Evolutionary conservation across 345 rosid genomes (phyloP).

Genomic region (Gossypium longicalyx): DNA sequence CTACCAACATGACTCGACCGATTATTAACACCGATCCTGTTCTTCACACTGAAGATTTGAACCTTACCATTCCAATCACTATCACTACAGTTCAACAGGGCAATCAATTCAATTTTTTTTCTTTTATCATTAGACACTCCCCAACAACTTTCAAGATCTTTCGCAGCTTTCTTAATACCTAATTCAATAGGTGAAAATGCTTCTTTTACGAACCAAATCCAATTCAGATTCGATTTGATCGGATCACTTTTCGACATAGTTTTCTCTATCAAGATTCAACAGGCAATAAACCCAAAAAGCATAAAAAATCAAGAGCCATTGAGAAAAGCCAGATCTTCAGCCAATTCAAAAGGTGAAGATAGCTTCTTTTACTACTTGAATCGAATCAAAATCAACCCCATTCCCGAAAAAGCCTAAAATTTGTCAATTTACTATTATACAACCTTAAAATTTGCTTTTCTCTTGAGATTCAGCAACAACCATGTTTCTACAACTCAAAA

Average conservation of each 20-base stretch:
- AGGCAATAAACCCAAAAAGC: background rate
- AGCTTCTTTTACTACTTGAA: conserved; percentile 68
- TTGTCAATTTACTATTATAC: background rate
- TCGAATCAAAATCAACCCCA: conserved; percentile 63
- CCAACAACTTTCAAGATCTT: conserved; percentile 56
- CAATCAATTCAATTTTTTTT: conserved; percentile 18
- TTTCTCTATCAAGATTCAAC: conserved; percentile 2
- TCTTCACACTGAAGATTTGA: conserved; percentile 28
- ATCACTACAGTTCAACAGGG: conserved; percentile 24
- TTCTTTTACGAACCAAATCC: conserved; percentile 51
- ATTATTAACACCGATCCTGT: conserved; percentile 11
- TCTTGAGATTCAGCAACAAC: background rate
- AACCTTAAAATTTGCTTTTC: conserved; percentile 2
- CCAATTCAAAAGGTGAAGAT: conserved; percentile 39
- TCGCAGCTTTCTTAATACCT: conserved; percentile 51
- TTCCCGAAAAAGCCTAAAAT: conserved; percentile 7
- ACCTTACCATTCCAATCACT: conserved; percentile 19
- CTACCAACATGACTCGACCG: conserved; percentile 17
- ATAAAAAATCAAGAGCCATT: background rate
- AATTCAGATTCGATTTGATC: conserved; percentile 43
- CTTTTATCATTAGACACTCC: conserved; percentile 28
- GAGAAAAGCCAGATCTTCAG: conserved; percentile 22
- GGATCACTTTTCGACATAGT: conserved; percentile 63
- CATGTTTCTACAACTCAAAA: background rate
- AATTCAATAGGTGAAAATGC: conserved; percentile 49